phyloP scores from a whole-genome alignment of 768 basidiomycete genomes.

The Podaxis sp. region DNA sequence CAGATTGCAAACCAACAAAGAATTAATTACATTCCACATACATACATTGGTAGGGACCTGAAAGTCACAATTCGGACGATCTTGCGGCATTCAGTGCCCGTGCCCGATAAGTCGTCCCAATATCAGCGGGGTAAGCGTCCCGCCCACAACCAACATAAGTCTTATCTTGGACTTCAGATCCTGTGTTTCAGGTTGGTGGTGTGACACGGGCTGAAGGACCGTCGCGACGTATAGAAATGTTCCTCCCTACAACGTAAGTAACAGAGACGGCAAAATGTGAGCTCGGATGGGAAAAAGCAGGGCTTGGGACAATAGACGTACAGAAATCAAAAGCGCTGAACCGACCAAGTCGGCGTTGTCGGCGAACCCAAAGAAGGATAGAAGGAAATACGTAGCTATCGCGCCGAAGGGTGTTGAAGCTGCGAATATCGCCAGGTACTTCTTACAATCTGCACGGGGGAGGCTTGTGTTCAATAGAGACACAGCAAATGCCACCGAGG shows the following conservation, averaged over 20 bases:
- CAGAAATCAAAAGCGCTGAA: constrained; percentile 78
- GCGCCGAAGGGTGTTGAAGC: constrained; percentile 83
- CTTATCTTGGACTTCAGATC: constrained; percentile 43
- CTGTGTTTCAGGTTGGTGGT: constrained; percentile 32
- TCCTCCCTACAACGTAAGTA: constrained; percentile 60
- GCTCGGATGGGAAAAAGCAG: background rate
- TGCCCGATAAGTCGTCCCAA: constrained; percentile 61
- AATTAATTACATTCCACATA: background rate
- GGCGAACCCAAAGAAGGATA: constrained; percentile 49
- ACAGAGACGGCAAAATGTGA: background rate
- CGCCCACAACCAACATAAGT: constrained; percentile 50
- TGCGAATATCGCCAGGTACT: constrained; percentile 74
- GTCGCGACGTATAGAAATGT: constrained; percentile 95
- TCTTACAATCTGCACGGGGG: constrained; percentile 62
- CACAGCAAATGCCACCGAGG: constrained; percentile 83
- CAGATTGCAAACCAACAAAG: background rate
- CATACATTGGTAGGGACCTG: background rate
- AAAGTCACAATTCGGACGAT: background rate
- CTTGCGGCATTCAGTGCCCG: constrained; percentile 36
- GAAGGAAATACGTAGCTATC: constrained; percentile 64
- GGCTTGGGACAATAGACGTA: constrained; percentile 31
- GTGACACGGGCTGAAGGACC: constrained; percentile 73
- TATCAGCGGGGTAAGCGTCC: constrained; percentile 69
- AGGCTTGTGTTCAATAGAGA: constrained; percentile 79
- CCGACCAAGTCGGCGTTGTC: constrained; percentile 59